These are phyloP conservation scores for Mycena alexandri DNA, from an alignment of 768 basidiomycete species.

Conservation along the genomic window DNA sequence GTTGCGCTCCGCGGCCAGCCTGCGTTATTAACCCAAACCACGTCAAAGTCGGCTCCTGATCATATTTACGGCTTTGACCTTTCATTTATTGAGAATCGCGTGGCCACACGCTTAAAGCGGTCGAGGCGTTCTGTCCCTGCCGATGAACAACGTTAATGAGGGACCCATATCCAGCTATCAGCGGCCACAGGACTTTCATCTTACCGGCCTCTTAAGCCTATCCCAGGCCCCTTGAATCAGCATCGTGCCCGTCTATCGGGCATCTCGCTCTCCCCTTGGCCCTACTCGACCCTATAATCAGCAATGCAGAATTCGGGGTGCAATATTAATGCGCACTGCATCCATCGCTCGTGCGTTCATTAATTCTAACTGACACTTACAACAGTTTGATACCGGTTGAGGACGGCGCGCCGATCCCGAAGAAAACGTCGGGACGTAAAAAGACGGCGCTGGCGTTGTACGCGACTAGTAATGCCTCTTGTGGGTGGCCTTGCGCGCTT, in stretches of 20 bases:
- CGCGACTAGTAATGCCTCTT: background rate
- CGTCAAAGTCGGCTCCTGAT: too few relatives aligned
- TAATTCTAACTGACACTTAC: slow-evolving; percentile 6
- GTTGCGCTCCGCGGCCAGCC: too few relatives aligned
- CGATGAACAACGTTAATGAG: background rate
- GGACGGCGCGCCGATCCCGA: background rate
- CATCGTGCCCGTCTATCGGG: background rate
- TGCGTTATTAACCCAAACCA: too few relatives aligned
- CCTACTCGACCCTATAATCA: slow-evolving; percentile 3
- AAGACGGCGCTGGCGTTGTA: slow-evolving; percentile 4
- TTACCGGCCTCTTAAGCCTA: background rate
- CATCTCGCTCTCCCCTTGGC: background rate
- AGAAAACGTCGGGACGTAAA: slow-evolving; percentile 22
- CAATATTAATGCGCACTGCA: slow-evolving; percentile 7
- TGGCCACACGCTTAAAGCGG: background rate
- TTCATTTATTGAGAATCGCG: slow-evolving; percentile 6
- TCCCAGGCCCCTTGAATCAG: slow-evolving; percentile 3
- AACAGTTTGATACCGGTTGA: background rate
- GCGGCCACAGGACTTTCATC: slow-evolving; percentile 3
- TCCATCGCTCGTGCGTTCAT: slow-evolving; percentile 25
- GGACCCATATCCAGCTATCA: background rate
- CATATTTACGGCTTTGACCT: too few relatives aligned
- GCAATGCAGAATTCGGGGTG: background rate
- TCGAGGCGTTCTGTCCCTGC: background rate
- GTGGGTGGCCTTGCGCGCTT: background rate